These are phyloP conservation scores for Reutealis trisperma DNA, from an alignment of 345 rosid genomes.

Conservation along the genomic window DNA sequence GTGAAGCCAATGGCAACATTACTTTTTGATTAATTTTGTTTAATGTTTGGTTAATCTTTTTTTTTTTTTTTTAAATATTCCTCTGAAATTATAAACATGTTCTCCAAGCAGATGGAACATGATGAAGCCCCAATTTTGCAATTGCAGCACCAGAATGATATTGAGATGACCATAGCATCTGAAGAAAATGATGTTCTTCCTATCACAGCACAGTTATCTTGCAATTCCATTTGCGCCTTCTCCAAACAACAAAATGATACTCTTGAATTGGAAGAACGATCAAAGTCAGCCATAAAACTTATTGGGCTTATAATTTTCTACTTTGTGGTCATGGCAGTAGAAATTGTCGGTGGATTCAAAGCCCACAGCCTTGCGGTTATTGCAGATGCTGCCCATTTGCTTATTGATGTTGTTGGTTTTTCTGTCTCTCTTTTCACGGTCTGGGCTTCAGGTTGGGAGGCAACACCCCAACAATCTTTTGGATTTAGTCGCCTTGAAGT, in stretches of 20 bases:
- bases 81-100: background rate
- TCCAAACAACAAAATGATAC: constrained; percentile 40
- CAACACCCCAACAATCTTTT: constrained; percentile 60
- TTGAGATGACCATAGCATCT: constrained; percentile 42
- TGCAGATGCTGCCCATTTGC: constrained; percentile 84
- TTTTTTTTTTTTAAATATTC: background rate
- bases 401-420: constrained; percentile 69
- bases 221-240: constrained; percentile 47
- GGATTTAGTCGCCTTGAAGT: constrained; percentile 78
- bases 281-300: constrained; percentile 52
- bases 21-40: background rate
- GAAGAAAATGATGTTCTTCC: constrained; percentile 29
- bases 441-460: constrained; percentile 85
- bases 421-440: constrained; percentile 65
- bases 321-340: constrained; percentile 54
- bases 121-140: constrained; percentile 42
- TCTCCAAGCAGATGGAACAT: constrained; percentile 51
- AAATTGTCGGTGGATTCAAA: constrained; percentile 70
- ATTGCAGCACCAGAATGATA: constrained; percentile 31
- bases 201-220: constrained; percentile 21
- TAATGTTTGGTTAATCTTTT: background rate
- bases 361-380: constrained; percentile 84
- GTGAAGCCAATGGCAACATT: background rate
- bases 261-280: constrained; percentile 46
- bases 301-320: constrained; percentile 49